These are phyloP conservation scores for Pythium dissotocum DNA, from an alignment of 352 stramenopile genomes.

Conservation along the genomic window DNA sequence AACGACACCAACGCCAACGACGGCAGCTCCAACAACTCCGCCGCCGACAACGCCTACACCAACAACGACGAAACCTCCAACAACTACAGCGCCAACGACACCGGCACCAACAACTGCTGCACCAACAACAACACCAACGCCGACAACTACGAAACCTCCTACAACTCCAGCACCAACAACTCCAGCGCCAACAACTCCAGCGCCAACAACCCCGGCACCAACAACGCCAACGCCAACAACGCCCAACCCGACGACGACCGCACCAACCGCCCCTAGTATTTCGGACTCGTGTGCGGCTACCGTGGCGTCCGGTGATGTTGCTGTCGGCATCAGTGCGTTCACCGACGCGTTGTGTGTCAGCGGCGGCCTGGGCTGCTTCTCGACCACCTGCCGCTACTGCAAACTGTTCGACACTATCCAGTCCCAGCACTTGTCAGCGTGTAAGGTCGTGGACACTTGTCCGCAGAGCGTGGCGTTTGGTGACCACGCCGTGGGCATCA, in stretches of 20 bases:
- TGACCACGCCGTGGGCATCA: too few species aligned
- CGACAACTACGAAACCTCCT: too few species aligned
- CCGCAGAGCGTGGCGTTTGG: too few species aligned
- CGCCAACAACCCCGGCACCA: too few species aligned
- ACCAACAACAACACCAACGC: too few species aligned
- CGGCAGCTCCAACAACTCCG: too few species aligned
- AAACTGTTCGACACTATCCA: neutral
- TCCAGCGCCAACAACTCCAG: too few species aligned
- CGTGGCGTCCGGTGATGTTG: constrained; percentile 35
- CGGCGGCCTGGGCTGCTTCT: constrained; percentile 15
- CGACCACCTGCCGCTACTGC: constrained; percentile 13
- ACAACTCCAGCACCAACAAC: too few species aligned
- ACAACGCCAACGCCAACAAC: neutral
- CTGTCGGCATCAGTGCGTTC: constrained; percentile 27
- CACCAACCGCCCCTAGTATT: too few species aligned
- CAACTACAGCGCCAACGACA: neutral
- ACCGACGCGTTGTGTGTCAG: constrained; percentile 1
- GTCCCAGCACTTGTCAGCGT: constrained; percentile 18
- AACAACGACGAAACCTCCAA: neutral
- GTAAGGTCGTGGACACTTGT: too few species aligned
- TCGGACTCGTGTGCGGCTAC: constrained; percentile 11
- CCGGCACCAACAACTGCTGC: too few species aligned
- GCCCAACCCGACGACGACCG: too few species aligned
- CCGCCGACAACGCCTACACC: neutral
- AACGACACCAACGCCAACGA: neutral